Base-by-base conservation (phyloP, 306 rosid genomes). In the Gastrolobium villosum region DNA sequence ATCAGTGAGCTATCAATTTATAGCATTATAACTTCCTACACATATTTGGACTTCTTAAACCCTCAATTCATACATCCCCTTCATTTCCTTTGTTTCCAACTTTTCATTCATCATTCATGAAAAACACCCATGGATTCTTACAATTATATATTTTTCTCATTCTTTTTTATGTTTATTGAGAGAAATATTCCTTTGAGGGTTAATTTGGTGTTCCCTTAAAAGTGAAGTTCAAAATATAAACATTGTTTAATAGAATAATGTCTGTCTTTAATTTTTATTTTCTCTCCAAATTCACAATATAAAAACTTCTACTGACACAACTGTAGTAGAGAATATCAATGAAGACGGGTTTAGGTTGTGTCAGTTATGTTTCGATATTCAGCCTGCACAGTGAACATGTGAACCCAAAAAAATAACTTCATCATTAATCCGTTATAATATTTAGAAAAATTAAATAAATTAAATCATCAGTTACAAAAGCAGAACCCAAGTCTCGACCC, bases 351-450 rank as follows among this genome's bases (percentile, higher is more conserved):
- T 70, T 13, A 49, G 20, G 52, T 37, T 20, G 35, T 53, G 65
- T 71, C 64, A 70, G 75, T 7, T 41, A 7, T 14, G 37, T 2
- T 43, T 10, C 11, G 44, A 32, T 46, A 32, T 39, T 68, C 74
- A 68, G 32, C 7, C 30, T 31, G 39, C 39, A 36, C 26, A 20
- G 26, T 20, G 0, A 20, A 20, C 26, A 20, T 20, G 6, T 13
- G 48, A 13, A 0, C 57, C 31, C 20, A 32, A 10, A 15, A 30
- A 5, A 15, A 11, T 46, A 50, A 70, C 34, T 34, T 37, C 20
- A 10, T 37, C 26, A 70, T n/a, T 36, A 15, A 49, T 48, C 64
- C 28, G 6, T 53, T 10, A 49, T 1, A 35, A 9, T 20, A 67
- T 10, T 10, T 4, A 1, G 2, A 4, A 39, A 3, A 44, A 7